Conservation (phyloP, 805 yeast species). For the Kazachstania kunashirensis region DNA sequence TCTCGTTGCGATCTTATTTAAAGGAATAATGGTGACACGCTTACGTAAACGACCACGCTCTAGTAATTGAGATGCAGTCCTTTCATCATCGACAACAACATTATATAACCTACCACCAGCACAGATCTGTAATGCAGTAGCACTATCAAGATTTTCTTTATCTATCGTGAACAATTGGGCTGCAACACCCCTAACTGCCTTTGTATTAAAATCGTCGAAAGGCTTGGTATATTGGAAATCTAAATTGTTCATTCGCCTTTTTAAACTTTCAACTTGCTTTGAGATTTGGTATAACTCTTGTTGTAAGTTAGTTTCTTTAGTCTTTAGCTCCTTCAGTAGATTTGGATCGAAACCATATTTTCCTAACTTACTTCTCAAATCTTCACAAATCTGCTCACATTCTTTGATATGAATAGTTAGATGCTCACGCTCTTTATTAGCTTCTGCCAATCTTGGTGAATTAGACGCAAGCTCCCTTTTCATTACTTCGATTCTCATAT, state of each 20-base stretch:
- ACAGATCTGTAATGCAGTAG: constrained; percentile 82
- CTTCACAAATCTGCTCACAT: constrained; percentile 28
- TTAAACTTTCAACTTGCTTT: constrained; percentile 43
- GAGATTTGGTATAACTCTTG: constrained; percentile 37
- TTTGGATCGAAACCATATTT: constrained; percentile 50
- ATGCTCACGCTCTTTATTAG: constrained; percentile 41
- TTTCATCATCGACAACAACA: constrained; percentile 83
- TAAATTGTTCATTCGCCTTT: constrained; percentile 57
- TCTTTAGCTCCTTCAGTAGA: constrained; percentile 36
- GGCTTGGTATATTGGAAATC: constrained; percentile 72
- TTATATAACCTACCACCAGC: constrained; percentile 90
- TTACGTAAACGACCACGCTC: constrained; percentile 69
- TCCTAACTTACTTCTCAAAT: constrained; percentile 36
- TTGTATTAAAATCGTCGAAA: constrained; percentile 44
- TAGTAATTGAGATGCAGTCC: constrained; percentile 70
- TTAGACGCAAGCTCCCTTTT: constrained; percentile 39
- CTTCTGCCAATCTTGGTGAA: constrained; percentile 41
- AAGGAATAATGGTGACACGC: constrained; percentile 85
- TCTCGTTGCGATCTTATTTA: constrained; percentile 70
- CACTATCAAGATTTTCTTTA: constrained; percentile 46
- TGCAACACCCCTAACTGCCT: constrained; percentile 75
- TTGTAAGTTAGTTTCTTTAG: constrained; percentile 36
- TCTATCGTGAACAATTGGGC: constrained; percentile 70
- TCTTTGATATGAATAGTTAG: constrained; percentile 33
- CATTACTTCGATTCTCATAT: constrained; percentile 50